phyloP scores from a whole-genome alignment of 805 yeast species.

The Teunomyces lycoperdinae region DNA sequence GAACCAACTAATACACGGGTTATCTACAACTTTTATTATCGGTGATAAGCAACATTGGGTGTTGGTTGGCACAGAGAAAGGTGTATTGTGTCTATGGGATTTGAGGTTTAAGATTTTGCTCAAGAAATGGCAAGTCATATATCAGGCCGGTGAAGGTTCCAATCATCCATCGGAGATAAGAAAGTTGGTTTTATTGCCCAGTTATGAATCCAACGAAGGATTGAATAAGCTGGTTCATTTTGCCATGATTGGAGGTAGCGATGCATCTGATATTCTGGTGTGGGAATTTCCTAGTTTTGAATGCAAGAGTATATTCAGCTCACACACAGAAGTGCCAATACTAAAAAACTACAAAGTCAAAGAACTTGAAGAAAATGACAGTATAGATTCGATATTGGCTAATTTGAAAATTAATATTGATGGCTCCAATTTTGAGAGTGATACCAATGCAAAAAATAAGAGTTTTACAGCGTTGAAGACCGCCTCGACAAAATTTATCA shows the following conservation, averaged over 20 bases:
- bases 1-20: slow-evolving; percentile 65
- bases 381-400: slow-evolving; percentile 17
- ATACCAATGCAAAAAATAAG: slow-evolving; percentile 5
- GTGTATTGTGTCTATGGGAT: slow-evolving; percentile 81
- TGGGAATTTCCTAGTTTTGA: slow-evolving; percentile 73
- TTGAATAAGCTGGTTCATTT: slow-evolving; percentile 30
- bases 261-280: slow-evolving; percentile 55
- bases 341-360: slow-evolving; percentile 22
- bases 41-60: slow-evolving; percentile 60
- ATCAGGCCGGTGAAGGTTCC: slow-evolving; percentile 16
- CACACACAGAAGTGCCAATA: slow-evolving; percentile 16
- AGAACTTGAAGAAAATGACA: slow-evolving; percentile 16
- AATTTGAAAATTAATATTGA: slow-evolving; percentile 19
- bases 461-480: slow-evolving; percentile 13
- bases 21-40: slow-evolving; percentile 56
- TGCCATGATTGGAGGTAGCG: slow-evolving; percentile 67
- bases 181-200: slow-evolving; percentile 44
- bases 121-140: slow-evolving; percentile 55
- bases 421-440: slow-evolving; percentile 6
- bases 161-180: slow-evolving; percentile 30
- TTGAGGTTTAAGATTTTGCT: slow-evolving; percentile 60
- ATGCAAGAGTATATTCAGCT: slow-evolving; percentile 42
- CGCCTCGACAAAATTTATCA: slow-evolving; percentile 10
- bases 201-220: slow-evolving; percentile 29
- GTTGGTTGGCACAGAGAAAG: slow-evolving; percentile 70